phyloP scores from a whole-genome alignment of 495 filamentous ascomycete genomes.

The Penicillium egyptiacum region DNA sequence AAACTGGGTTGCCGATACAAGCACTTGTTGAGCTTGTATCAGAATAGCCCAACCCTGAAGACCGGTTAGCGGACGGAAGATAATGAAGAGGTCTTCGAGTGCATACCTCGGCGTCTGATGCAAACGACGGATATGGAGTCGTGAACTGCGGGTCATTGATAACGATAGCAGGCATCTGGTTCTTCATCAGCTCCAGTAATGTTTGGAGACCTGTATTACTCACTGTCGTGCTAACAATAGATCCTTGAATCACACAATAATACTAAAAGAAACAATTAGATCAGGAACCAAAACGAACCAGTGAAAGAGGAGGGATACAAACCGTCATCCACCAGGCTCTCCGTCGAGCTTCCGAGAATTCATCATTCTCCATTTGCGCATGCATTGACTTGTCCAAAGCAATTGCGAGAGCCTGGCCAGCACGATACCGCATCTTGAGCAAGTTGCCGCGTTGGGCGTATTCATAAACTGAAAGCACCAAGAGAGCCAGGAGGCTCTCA shows the following conservation, averaged over 20 bases:
- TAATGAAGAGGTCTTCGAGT: neutral
- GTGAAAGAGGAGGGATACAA: constrained; percentile 4
- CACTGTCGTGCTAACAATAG: constrained; percentile 61
- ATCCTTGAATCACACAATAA: constrained; percentile 58
- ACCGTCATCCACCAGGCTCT: constrained; percentile 67
- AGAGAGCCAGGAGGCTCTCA: constrained; percentile 55
- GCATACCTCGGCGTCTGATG: constrained; percentile 54
- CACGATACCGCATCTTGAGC: constrained; percentile 60
- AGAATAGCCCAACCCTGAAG: constrained; percentile 54
- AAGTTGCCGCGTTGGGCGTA: constrained; percentile 62
- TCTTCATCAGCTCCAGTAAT: constrained; percentile 12
- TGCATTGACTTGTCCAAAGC: constrained; percentile 56
- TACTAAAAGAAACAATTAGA: constrained; percentile 43
- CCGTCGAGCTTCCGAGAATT: constrained; percentile 53
- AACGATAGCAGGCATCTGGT: constrained; percentile 52
- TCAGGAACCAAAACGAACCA: neutral
- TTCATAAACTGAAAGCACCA: constrained; percentile 59
- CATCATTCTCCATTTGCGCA: constrained; percentile 44
- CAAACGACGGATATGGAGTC: constrained; percentile 53
- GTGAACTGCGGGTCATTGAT: constrained; percentile 58
- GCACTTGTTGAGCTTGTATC: constrained; percentile 57
- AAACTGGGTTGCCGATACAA: constrained; percentile 57
- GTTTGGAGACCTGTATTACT: constrained; percentile 15
- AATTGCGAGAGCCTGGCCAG: constrained; percentile 55
- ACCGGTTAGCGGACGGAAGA: constrained; percentile 10